These are phyloP conservation scores for Echria macrotheca DNA, from an alignment of 495 filamentous ascomycete species.

Conservation along the genomic window DNA sequence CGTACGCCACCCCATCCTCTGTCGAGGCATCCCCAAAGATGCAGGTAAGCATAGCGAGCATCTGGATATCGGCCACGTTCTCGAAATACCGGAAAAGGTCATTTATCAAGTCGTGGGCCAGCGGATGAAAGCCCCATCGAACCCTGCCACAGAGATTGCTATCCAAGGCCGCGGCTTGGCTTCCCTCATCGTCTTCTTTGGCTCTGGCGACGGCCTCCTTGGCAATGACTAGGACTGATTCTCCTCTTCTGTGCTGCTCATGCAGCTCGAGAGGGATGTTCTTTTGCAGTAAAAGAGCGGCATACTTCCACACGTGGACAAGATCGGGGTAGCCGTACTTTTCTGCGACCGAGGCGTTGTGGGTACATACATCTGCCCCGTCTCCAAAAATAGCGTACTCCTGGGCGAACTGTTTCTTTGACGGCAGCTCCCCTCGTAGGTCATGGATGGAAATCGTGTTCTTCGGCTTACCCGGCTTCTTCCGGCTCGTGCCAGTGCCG, in stretches of 20 bases:
- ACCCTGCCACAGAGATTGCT: constrained; percentile 52
- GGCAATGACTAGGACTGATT: constrained; percentile 59
- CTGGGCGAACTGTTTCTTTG: constrained; percentile 67
- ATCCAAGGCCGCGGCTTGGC: constrained; percentile 13
- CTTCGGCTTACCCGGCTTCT: constrained; percentile 39
- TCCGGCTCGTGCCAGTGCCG: constrained; percentile 44
- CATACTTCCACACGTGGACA: constrained; percentile 78
- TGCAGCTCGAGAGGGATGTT: constrained; percentile 65
- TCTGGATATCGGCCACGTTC: constrained; percentile 74
- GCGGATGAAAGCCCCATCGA: constrained; percentile 80
- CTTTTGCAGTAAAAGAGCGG: constrained; percentile 69
- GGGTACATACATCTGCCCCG: constrained; percentile 68
- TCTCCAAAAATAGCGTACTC: constrained; percentile 82
- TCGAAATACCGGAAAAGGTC: constrained; percentile 74
- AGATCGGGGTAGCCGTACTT: constrained; percentile 68
- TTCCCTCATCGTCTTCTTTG: constrained; percentile 28
- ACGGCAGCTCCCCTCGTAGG: constrained; percentile 61
- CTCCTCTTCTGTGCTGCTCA: constrained; percentile 33
- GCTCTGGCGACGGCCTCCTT: constrained; percentile 49
- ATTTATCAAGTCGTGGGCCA: constrained; percentile 70
- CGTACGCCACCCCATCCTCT: constrained; percentile 43
- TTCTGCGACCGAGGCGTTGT: constrained; percentile 74
- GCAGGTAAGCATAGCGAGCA: constrained; percentile 92
- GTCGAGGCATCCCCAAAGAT: constrained; percentile 65
- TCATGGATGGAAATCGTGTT: constrained; percentile 66